Evolutionary conservation across 176 grass and related monocot species (phyloP).

Genomic region (Cocos nucifera): DNA sequence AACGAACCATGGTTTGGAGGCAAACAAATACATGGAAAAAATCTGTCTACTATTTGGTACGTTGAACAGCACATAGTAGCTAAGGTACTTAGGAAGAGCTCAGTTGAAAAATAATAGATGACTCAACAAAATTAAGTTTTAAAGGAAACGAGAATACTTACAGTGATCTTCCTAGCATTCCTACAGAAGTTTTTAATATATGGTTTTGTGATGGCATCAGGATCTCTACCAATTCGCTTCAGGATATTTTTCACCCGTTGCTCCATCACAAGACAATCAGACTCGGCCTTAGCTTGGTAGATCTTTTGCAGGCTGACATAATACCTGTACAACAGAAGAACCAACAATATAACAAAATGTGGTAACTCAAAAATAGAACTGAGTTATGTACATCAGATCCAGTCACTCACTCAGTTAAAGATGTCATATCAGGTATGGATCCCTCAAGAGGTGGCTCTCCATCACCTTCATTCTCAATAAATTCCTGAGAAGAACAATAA

Average conservation of each 20-base stretch:
- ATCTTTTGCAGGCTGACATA: conserved; percentile 92
- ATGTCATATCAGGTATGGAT: conserved; percentile 97
- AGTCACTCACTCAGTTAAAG: conserved; percentile 71
- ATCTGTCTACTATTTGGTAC: too few relatives aligned
- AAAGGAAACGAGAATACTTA: conserved; percentile 25
- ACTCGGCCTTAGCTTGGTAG: conserved; percentile 88
- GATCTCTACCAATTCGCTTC: conserved; percentile 63
- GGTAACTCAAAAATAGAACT: neutral
- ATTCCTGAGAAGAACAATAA: conserved; percentile 46
- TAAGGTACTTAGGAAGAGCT: too few relatives aligned
- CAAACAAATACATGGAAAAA: too few relatives aligned
- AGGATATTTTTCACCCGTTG: conserved; percentile 58
- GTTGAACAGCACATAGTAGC: too few relatives aligned
- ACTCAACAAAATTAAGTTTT: neutral
- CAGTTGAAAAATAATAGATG: too few relatives aligned
- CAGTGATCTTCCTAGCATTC: conserved; percentile 86
- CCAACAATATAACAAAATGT: neutral
- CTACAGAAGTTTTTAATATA: conserved; percentile 84
- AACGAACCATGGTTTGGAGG: too few relatives aligned
- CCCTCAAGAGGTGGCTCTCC: conserved; percentile 93
- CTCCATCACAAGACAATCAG: conserved; percentile 58
- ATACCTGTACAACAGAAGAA: conserved; percentile 40
- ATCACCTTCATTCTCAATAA: conserved; percentile 65
- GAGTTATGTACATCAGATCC: neutral
- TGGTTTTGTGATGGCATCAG: conserved; percentile 66